Evolutionary conservation across 176 grass and related monocot genomes (phyloP).

Genomic region (Carex parvula): DNA sequence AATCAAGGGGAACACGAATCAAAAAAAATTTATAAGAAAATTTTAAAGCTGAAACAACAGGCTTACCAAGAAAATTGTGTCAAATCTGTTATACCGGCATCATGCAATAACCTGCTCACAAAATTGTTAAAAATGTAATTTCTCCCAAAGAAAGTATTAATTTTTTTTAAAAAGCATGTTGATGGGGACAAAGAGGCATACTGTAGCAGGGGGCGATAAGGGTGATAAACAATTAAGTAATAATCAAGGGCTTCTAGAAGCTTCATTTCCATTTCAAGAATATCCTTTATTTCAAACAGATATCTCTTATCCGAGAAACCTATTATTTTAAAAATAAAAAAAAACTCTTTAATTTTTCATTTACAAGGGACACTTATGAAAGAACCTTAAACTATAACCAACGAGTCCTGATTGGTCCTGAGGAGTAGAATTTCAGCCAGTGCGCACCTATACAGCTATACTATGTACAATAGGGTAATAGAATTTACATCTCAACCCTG

Average conservation of each 20-base stretch:
- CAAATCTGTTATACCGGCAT: slow-evolving; percentile 84
- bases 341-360: not conserved
- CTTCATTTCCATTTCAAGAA: slow-evolving; percentile 99
- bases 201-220: slow-evolving; percentile 90
- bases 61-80: slow-evolving; percentile 81
- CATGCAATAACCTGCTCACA: slow-evolving; percentile 73
- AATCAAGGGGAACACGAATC: not conserved
- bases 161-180: not conserved
- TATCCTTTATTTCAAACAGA: slow-evolving; percentile 96
- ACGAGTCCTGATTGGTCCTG: not conserved
- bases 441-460: not conserved
- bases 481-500: not conserved
- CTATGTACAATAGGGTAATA: not conserved
- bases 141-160: not conserved
- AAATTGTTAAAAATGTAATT: slow-evolving; percentile 21
- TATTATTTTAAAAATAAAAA: slow-evolving; percentile 11
- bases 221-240: slow-evolving; percentile 96
- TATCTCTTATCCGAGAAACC: slow-evolving; percentile 72
- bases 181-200: slow-evolving; percentile 42
- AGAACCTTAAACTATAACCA: not conserved
- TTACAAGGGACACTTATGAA: not conserved
- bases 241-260: slow-evolving; percentile 95
- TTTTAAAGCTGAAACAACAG: not conserved
- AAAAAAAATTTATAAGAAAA: not conserved
- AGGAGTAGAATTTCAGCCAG: not conserved